These are phyloP conservation scores for Ophiostoma pallidulum DNA, from an alignment of 2,329 filamentous ascomycete species.

Conservation along the genomic window DNA sequence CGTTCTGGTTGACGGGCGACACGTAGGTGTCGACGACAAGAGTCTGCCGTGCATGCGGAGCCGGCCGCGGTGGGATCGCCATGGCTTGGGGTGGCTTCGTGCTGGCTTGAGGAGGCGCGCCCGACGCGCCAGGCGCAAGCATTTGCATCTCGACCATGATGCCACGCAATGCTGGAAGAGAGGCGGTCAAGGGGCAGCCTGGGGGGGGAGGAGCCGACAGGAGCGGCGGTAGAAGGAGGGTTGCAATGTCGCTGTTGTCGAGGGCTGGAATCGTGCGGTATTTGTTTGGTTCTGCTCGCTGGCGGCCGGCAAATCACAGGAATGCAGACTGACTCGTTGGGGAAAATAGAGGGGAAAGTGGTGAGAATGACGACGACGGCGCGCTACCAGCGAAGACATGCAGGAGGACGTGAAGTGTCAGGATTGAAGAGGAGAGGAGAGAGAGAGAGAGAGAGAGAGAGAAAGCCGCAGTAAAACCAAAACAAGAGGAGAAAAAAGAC, in stretches of 20 bases:
- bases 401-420: not conserved
- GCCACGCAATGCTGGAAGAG: not conserved
- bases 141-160: conserved; percentile 21
- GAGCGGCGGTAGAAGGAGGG: not conserved
- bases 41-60: conserved; percentile 30
- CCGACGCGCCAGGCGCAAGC: too few species aligned
- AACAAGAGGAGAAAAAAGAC: conserved; percentile 1
- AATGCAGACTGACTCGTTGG: conserved; percentile 1
- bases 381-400: not conserved
- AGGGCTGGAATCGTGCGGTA: not conserved
- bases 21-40: conserved; percentile 51
- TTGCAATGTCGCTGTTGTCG: not conserved
- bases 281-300: not conserved
- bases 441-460: not conserved
- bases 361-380: not conserved
- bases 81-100: conserved; percentile 8
- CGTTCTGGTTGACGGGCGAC: conserved; percentile 86
- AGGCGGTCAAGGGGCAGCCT: not conserved
- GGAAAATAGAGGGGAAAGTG: not conserved
- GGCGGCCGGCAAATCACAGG: not conserved
- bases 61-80: conserved; percentile 16
- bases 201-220: not conserved
- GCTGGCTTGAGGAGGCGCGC: conserved; percentile 14
- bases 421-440: not conserved
- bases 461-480: not conserved